phyloP scores from a whole-genome alignment of 768 basidiomycete genomes.

The Mrakia frigida region DNA sequence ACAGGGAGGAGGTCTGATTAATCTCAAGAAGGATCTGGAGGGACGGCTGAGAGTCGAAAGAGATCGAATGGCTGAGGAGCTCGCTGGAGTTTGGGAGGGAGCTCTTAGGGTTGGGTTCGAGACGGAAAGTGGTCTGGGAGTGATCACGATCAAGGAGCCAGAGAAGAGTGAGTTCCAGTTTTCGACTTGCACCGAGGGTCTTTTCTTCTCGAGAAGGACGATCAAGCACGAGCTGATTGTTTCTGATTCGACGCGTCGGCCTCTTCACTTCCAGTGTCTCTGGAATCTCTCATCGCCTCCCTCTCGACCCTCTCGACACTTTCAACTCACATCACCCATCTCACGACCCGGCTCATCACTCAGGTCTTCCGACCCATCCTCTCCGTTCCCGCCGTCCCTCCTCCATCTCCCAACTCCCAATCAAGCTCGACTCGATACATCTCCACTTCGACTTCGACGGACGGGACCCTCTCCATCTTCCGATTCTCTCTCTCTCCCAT shows the following conservation, averaged over 20 bases:
- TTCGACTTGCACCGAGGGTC: not conserved
- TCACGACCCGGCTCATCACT: not conserved
- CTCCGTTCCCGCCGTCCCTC: not conserved
- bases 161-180: not conserved
- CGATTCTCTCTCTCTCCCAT: not conserved
- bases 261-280: not conserved
- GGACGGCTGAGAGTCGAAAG: conserved; percentile 24
- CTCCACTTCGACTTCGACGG: conserved; percentile 10
- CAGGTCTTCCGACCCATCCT: conserved; percentile 20
- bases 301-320: conserved; percentile 6
- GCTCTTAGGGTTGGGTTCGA: conserved; percentile 7
- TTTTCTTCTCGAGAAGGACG: too few relatives aligned
- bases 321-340: not conserved
- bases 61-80: conserved; percentile 28
- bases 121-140: not conserved
- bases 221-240: not conserved
- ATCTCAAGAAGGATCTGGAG: conserved; percentile 20
- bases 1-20: not conserved
- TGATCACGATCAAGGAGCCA: conserved; percentile 17
- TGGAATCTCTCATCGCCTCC: conserved; percentile 2
- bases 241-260: not conserved
- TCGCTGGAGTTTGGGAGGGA: conserved; percentile 10
- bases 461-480: conserved; percentile 18
- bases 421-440: not conserved
- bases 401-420: not conserved